Percentiles rank a stretch among this genome's conserved stretches.
Conservation (phyloP, 768 basidiomycete species). For the Glaciozyma antarctica region DNA sequence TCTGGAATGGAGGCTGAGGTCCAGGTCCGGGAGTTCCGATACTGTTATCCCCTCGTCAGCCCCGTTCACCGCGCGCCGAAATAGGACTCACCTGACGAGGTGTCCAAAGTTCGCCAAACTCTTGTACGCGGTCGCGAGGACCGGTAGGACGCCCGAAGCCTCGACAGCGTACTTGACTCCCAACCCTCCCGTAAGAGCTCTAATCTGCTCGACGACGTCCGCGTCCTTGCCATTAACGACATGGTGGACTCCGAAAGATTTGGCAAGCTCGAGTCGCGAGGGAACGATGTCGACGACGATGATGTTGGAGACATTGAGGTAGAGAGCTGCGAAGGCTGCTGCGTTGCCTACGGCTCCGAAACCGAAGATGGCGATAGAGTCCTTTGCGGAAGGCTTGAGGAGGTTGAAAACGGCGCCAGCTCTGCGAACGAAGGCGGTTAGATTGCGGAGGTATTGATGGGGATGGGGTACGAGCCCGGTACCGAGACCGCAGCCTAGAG, state of each 20-base stretch:
- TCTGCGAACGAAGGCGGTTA: not conserved
- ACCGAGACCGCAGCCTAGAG: slow-evolving; percentile 33
- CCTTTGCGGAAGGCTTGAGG: slow-evolving; percentile 1
- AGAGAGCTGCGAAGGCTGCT: slow-evolving; percentile 29
- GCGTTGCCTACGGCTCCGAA: slow-evolving; percentile 33
- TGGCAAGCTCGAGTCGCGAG: slow-evolving; percentile 18
- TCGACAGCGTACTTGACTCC: slow-evolving; percentile 32
- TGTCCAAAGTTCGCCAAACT: not conserved
- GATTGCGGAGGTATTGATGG: too few relatives aligned
- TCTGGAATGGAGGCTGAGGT: slow-evolving; percentile 2
- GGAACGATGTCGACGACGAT: slow-evolving; percentile 32
- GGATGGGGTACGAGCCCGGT: slow-evolving; percentile 8
- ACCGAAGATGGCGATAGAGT: slow-evolving; percentile 27
- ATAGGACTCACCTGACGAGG: too few relatives aligned
- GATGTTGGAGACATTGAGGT: slow-evolving; percentile 11
- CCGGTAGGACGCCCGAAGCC: slow-evolving; percentile 12
- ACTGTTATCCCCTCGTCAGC: not conserved
- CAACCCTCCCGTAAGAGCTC: slow-evolving; percentile 18
- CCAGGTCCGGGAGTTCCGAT: slow-evolving; percentile 21
- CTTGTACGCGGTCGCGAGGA: not conserved
- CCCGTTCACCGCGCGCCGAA: not conserved
- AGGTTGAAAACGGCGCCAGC: slow-evolving; percentile 30
- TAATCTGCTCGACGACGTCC: slow-evolving; percentile 15
- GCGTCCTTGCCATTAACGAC: slow-evolving; percentile 13
- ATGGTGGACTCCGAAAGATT: slow-evolving; percentile 28